A percentile compares a stretch with the other conserved stretches of the same genome.
Conservation (phyloP, 805 yeast genomes). For the Saccharomycopsis fibuligera region DNA sequence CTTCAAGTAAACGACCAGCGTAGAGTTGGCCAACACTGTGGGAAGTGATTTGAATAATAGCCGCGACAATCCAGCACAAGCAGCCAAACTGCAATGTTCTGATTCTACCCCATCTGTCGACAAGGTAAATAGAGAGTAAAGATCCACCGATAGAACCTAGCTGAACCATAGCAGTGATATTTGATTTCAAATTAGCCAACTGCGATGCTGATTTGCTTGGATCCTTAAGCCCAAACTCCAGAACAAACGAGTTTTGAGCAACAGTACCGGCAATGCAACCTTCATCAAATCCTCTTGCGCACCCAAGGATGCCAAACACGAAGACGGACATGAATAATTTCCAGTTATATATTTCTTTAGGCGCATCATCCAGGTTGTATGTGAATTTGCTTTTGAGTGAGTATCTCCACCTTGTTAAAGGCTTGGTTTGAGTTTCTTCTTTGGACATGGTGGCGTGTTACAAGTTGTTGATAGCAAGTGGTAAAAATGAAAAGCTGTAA, state of each 20-base stretch:
- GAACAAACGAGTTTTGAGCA: conserved; percentile 37
- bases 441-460: no score
- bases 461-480: no score
- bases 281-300: conserved; percentile 54
- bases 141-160: conserved; percentile 52
- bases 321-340: conserved; percentile 39
- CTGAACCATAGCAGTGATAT: conserved; percentile 54
- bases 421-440: no score
- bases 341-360: conserved; percentile 41
- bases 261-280: conserved; percentile 44
- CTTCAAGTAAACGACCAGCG: conserved; percentile 51
- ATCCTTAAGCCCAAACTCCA: conserved; percentile 40
- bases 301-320: conserved; percentile 49
- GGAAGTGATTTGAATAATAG: conserved; percentile 43
- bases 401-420: no score
- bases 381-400: no score
- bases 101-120: conserved; percentile 47
- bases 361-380: conserved; percentile 28
- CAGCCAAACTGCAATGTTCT: conserved; percentile 40
- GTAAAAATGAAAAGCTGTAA: no score
- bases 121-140: conserved; percentile 39
- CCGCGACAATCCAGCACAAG: conserved; percentile 39
- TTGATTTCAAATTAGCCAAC: conserved; percentile 43
- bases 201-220: conserved; percentile 29
- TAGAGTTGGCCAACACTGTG: conserved; percentile 42